Base-by-base conservation (phyloP, 805 yeast genomes). In the Saturnispora quitensis region DNA sequence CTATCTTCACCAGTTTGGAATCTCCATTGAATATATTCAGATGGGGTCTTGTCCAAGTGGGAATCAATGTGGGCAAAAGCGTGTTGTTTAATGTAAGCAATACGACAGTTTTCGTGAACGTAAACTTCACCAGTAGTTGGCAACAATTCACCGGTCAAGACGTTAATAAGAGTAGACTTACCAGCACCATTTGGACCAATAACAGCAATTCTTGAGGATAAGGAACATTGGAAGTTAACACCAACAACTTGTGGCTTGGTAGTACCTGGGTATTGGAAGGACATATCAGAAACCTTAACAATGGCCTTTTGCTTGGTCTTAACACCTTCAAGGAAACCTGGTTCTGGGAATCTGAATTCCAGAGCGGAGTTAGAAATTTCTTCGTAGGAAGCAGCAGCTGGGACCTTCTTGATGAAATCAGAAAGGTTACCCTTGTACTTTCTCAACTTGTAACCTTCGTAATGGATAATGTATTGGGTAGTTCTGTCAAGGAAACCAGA, bases 1-100 rank as follows among this genome's bases (percentile, higher is more conserved):
- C 99, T 89, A 78, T 93, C 99, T 82, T 93, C 99, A 90, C 99
- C 99, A 72, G 99, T 93, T 82, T 93, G 99, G 97, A 91, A 93
- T 86, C 99, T 93, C 99, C 99, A 93, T 81, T 93, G 99, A 68
- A 93, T 93, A 81, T 93, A 93, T 82, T 93, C 99, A 69, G 97
- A 89, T 72, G 99, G 99, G 70, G 99, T 93, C 84, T 86, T 88
- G 84, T 93, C 99, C 74, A 91, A 82, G 74, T 93, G 99, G 72
- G 86, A 82, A 77, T 95, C 99, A 70, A 93, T 91, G 77, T 93
- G 99, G 62, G 98, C 98, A 72, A 93, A 93, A 75, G 99, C 99
- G 76, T 95, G 99, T 81, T 93, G 99, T 81, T 93, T 93, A 69
- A 93, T 90, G 93, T 93, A 93, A 70, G 98, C 99, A 69, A 93